Evolutionary conservation across 1,284 basidiomycete genomes (phyloP), one percentile per base, ranked within the genome.

Genomic region (Hypsizygus ulmarius): DNA sequence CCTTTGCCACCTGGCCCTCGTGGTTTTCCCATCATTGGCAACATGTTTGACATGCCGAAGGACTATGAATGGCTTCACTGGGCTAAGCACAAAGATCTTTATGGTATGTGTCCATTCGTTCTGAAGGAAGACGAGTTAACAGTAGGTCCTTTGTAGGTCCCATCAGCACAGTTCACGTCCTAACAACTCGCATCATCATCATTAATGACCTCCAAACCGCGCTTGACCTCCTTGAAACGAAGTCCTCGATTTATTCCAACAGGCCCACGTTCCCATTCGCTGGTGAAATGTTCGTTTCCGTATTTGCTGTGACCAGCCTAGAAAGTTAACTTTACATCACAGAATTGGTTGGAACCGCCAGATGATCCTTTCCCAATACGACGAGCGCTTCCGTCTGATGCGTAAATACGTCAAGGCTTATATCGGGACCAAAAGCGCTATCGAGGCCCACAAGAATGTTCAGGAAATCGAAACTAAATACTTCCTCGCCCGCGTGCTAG

Each of bases 341-440:
- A 55, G 53, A 19, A 50, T 55, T 14, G 53, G 53, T 10, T 55
- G 53, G 53, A 48, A 52, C 19, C 45, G 41, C 12, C 53, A 55
- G 25, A 55, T 55, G 53, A 55, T 55, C 18, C 39, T 55, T 3
- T 52, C 50, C 8, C 53, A 55, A 41, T 52, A 52, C 12, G 43
- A 44, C 14, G 50, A 52, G 2, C 45, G 48, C 8, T 55, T 55
- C 46, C 50, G 50, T 7, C 45, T 48, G 12, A 55, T 55, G 53
- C 48, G 53, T 7, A 52, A 52, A 46, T 49, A 50, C 15, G 39
- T 55, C 14, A 55, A 55, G 8, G 35, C 32, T 2, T 55, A 50
- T 18, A 47, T 52, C 32, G 53, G 53, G 12, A 50, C 53, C 3
- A 52, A 50, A 33, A 43, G 16, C 18, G 48, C 50, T 3, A 45